Conservation (phyloP, 1,139 yeast species). For the Arxiozyma telluris region DNA sequence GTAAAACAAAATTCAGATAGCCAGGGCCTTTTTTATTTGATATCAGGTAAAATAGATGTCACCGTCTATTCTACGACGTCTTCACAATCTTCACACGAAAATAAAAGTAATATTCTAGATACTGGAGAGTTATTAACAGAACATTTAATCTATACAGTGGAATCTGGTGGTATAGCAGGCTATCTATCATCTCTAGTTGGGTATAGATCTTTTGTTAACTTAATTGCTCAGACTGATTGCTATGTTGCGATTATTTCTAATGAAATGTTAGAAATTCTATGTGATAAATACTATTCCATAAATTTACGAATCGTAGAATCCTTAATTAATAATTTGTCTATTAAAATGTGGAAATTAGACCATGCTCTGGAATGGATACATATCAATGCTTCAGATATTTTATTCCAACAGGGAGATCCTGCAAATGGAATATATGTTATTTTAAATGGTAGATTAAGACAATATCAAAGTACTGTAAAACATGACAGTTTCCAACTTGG, state of each 20-base stretch:
- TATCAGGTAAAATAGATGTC: constrained; percentile 69
- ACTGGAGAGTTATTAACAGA: background rate
- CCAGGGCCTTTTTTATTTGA: constrained; percentile 70
- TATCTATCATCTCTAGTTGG: constrained; percentile 76
- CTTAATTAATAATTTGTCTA: constrained; percentile 56
- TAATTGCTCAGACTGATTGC: constrained; percentile 49
- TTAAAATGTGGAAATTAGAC: constrained; percentile 65
- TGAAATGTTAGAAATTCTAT: constrained; percentile 50
- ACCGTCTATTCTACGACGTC: constrained; percentile 28
- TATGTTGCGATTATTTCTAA: constrained; percentile 69
- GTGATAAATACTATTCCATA: constrained; percentile 69
- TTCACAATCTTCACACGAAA: background rate
- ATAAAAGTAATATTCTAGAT: background rate
- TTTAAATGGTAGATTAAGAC: constrained; percentile 79
- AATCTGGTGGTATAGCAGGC: constrained; percentile 81
- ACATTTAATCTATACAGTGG: constrained; percentile 8
- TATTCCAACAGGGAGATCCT: constrained; percentile 74
- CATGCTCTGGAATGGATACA: constrained; percentile 95
- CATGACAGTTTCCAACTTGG: background rate
- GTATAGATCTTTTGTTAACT: constrained; percentile 64
- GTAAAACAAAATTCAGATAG: constrained; percentile 58
- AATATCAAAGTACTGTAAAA: constrained; percentile 33
- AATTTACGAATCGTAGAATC: constrained; percentile 71
- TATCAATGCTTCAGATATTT: constrained; percentile 69
- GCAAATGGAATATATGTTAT: constrained; percentile 93